Percentiles rank a stretch among this genome's conserved stretches.
phyloP scores from a whole-genome alignment of 1,284 basidiomycete species.

The Trichosporon faecale region DNA sequence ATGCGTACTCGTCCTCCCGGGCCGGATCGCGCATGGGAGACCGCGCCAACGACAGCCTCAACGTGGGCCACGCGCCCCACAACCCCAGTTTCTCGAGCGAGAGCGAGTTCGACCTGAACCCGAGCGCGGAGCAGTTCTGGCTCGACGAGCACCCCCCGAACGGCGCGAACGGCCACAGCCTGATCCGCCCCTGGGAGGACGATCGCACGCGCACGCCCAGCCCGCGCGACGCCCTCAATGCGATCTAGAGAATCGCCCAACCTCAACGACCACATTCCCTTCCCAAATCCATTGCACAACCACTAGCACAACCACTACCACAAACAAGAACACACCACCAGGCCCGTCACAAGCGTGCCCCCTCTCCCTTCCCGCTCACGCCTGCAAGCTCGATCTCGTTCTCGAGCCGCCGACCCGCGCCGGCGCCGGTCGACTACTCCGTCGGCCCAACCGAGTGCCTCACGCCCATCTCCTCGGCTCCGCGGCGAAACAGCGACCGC shows the following conservation, averaged over 20 bases:
- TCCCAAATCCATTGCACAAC: neutral
- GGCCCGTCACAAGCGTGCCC: neutral
- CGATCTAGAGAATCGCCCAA: constrained; percentile 3
- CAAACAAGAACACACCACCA: neutral
- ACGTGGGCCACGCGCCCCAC: constrained; percentile 17
- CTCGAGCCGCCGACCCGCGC: neutral
- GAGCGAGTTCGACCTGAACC: constrained; percentile 26
- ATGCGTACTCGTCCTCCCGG: neutral
- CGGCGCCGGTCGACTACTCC: neutral
- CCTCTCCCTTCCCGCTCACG: neutral
- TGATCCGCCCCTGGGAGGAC: constrained; percentile 16
- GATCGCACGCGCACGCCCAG: constrained; percentile 20
- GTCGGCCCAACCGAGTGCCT: neutral
- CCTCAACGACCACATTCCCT: neutral
- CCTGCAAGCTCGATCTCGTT: neutral
- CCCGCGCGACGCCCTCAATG: constrained; percentile 17
- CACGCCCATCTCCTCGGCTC: neutral
- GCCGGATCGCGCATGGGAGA: constrained; percentile 6
- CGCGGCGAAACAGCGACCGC: neutral
- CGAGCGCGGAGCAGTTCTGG: constrained; percentile 28
- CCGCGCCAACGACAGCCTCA: neutral
- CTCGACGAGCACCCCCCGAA: constrained; percentile 26
- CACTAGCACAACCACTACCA: neutral
- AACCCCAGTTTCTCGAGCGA: constrained; percentile 25
- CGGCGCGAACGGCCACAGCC: constrained; percentile 15